These are phyloP conservation scores for Trichocladium uniseriatum DNA, from an alignment of 495 filamentous ascomycete genomes.

Conservation along the genomic window DNA sequence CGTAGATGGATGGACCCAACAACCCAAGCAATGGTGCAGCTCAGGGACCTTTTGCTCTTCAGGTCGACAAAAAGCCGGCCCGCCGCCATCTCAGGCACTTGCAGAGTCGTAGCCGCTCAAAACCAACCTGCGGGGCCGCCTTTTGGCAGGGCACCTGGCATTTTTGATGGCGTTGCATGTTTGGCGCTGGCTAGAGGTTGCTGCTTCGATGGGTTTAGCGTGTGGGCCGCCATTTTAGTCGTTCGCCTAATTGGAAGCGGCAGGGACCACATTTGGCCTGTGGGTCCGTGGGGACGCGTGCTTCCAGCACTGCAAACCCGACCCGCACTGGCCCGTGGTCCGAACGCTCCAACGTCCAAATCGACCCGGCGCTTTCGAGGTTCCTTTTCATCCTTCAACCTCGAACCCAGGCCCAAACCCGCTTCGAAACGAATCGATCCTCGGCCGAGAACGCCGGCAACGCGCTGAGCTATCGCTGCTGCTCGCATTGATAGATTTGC, in stretches of 20 bases:
- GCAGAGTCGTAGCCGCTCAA: too few species aligned
- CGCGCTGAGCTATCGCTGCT: conserved; percentile 11
- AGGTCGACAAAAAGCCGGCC: too few species aligned
- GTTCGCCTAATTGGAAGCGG: conserved; percentile 29
- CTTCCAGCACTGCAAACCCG: conserved; percentile 12
- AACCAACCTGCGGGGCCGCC: too few species aligned
- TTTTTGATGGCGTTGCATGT: background rate
- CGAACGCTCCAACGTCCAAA: conserved; percentile 25
- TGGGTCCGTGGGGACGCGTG: conserved; percentile 13
- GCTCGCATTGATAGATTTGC: background rate
- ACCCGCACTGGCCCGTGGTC: conserved; percentile 17
- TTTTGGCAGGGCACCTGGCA: background rate
- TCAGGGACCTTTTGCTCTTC: too few species aligned
- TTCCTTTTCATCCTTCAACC: conserved; percentile 24
- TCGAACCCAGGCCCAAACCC: conserved; percentile 14
- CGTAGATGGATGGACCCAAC: too few species aligned
- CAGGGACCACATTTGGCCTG: conserved; percentile 15
- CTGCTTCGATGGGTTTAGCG: conserved; percentile 16
- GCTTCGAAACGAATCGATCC: conserved; percentile 2
- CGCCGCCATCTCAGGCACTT: too few species aligned
- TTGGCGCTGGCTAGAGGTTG: conserved; percentile 3
- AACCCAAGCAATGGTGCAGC: too few species aligned
- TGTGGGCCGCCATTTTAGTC: conserved; percentile 22
- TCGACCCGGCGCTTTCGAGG: conserved; percentile 26
- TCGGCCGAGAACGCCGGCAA: background rate